These are phyloP conservation scores for Lactarius pseudohatsudake DNA, from an alignment of 768 basidiomycete species.

Conservation along the genomic window DNA sequence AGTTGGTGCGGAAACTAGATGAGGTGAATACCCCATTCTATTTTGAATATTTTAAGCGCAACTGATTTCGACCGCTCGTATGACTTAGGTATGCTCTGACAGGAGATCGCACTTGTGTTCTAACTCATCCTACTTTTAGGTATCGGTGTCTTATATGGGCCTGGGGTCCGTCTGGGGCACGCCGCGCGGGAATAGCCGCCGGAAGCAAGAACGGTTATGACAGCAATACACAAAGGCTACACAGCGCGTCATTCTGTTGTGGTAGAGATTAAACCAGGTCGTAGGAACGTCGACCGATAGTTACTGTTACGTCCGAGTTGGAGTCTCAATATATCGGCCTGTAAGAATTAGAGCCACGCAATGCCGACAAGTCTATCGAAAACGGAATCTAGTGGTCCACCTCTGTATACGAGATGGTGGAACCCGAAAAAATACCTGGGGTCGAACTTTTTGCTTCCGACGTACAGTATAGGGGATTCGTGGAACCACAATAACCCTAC, in stretches of 20 bases:
- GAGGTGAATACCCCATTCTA: background rate
- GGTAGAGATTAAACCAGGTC: background rate
- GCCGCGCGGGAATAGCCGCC: too few species aligned
- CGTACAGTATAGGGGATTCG: too few species aligned
- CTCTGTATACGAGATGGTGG: too few species aligned
- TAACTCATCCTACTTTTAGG: background rate
- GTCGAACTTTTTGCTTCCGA: too few species aligned
- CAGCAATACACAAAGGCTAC: background rate
- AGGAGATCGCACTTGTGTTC: background rate
- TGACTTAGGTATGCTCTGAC: background rate
- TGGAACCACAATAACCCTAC: too few species aligned
- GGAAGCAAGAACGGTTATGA: background rate
- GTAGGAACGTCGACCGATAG: background rate
- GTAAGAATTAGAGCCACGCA: background rate
- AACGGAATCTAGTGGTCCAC: too few species aligned
- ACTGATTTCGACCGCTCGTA: background rate
- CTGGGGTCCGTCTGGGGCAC: background rate
- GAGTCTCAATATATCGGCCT: background rate
- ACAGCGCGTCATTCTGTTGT: background rate
- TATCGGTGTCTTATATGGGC: background rate
- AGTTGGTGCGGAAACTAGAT: constrained; percentile 2
- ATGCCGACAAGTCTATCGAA: too few species aligned
- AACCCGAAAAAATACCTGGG: too few species aligned
- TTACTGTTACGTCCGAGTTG: background rate
- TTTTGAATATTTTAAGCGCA: background rate